These are phyloP conservation scores for Suhomyces emberorum DNA, from an alignment of 805 yeast genomes.

Conservation along the genomic window DNA sequence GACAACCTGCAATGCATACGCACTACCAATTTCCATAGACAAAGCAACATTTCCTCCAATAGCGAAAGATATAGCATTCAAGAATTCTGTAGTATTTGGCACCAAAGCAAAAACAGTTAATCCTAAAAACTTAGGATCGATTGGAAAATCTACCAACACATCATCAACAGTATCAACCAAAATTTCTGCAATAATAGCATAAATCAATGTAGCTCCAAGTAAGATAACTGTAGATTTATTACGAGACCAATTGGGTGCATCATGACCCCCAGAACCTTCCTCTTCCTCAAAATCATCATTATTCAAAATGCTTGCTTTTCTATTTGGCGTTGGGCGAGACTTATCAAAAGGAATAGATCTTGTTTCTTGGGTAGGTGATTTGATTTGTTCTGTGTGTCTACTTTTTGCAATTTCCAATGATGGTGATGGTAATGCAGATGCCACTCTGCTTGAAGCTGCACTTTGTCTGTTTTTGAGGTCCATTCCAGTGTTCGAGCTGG, in stretches of 20 bases:
- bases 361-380: background rate
- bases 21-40: slow-evolving; percentile 97
- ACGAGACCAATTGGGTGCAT: slow-evolving; percentile 96
- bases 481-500: slow-evolving; percentile 9
- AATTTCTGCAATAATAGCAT: slow-evolving; percentile 93
- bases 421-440: slow-evolving; percentile 14
- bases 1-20: slow-evolving; percentile 95
- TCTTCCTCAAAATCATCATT: slow-evolving; percentile 16
- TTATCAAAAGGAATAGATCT: background rate
- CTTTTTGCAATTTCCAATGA: slow-evolving; percentile 16
- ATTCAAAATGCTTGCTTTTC: slow-evolving; percentile 2
- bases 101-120: slow-evolving; percentile 92
- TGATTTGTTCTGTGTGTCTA: slow-evolving; percentile 7
- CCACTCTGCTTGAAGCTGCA: slow-evolving; percentile 1
- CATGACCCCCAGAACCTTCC: slow-evolving; percentile 66
- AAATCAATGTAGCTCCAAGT: slow-evolving; percentile 77
- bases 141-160: slow-evolving; percentile 73
- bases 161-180: slow-evolving; percentile 90
- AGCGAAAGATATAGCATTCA: slow-evolving; percentile 96
- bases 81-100: slow-evolving; percentile 94
- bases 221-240: slow-evolving; percentile 78
- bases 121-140: slow-evolving; percentile 88
- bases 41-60: slow-evolving; percentile 93
- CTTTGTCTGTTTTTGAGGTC: slow-evolving; percentile 7
- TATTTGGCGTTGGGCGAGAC: background rate